phyloP scores from a whole-genome alignment of 139 green algal genomes.

The Eudorina sp. region DNA sequence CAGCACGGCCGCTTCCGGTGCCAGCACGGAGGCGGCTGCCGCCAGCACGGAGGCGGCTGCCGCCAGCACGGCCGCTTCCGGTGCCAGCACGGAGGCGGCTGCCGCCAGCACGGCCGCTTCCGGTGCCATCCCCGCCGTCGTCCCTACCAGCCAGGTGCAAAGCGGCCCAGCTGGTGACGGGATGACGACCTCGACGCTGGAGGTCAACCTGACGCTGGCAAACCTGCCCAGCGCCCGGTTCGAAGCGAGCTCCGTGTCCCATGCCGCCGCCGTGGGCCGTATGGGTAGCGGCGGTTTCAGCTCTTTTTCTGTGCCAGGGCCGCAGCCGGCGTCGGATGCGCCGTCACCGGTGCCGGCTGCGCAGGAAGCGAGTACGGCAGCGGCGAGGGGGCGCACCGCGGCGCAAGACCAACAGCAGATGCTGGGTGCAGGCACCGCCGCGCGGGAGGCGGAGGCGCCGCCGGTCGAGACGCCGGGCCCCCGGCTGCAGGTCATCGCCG shows the following conservation, averaged over 20 bases:
- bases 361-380: too few species aligned
- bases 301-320: neutral
- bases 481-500: too few species aligned
- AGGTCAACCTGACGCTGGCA: neutral
- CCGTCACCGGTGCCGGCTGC: neutral
- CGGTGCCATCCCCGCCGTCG: neutral
- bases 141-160: neutral
- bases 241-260: neutral
- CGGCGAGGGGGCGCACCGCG: too few species aligned
- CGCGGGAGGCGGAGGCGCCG: too few species aligned
- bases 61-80: too few species aligned
- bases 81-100: too few species aligned
- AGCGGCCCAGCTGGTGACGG: neutral
- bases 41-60: too few species aligned
- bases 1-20: too few species aligned
- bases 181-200: neutral
- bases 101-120: neutral
- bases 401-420: too few species aligned
- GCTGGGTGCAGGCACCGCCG: too few species aligned
- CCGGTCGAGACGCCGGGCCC: too few species aligned
- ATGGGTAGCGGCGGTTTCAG: conserved; percentile 16
- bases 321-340: neutral
- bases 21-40: too few species aligned
- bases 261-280: neutral
- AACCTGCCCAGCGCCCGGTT: conserved; percentile 10